A percentile compares a stretch with the other conserved stretches of the same genome.
Conservation (phyloP, 352 stramenopile genomes). For the Globisporangium nodosum region DNA sequence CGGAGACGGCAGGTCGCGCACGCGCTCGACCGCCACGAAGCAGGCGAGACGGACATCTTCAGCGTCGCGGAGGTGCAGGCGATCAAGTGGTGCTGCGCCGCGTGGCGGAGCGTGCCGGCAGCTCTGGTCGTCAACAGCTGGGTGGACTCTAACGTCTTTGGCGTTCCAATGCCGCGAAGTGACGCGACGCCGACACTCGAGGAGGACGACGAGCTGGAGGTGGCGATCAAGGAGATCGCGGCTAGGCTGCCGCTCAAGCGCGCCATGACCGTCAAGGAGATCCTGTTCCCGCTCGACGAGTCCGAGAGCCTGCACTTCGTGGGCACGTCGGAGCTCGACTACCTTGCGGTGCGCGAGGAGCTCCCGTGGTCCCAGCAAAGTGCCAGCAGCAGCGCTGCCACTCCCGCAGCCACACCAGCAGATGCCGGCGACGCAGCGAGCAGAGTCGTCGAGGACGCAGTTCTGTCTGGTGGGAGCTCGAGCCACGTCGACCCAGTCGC, state of each 20-base stretch:
- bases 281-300: conserved; percentile 10
- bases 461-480: not conserved
- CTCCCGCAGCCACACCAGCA: too few relatives aligned
- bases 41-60: conserved; percentile 8
- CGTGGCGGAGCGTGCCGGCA: conserved; percentile 11
- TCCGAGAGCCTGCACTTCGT: conserved; percentile 14
- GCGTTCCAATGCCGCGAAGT: not conserved
- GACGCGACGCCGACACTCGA: not conserved
- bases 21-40: conserved; percentile 14
- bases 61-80: conserved; percentile 10
- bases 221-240: conserved; percentile 10
- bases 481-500: too few relatives aligned
- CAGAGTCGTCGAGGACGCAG: not conserved
- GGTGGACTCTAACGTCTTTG: conserved; percentile 11
- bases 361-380: conserved; percentile 2
- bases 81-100: conserved; percentile 12
- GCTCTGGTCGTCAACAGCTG: conserved; percentile 8
- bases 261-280: conserved; percentile 14
- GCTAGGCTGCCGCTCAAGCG: conserved; percentile 11
- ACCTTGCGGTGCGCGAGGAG: conserved; percentile 9
- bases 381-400: not conserved
- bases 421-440: not conserved
- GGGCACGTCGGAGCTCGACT: conserved; percentile 8
- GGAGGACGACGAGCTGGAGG: conserved; percentile 7
- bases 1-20: conserved; percentile 16